Evolutionary conservation across 495 filamentous ascomycete species (phyloP), one percentile per base, ranked within the genome.

Genomic region (Haplographium delicatum): DNA sequence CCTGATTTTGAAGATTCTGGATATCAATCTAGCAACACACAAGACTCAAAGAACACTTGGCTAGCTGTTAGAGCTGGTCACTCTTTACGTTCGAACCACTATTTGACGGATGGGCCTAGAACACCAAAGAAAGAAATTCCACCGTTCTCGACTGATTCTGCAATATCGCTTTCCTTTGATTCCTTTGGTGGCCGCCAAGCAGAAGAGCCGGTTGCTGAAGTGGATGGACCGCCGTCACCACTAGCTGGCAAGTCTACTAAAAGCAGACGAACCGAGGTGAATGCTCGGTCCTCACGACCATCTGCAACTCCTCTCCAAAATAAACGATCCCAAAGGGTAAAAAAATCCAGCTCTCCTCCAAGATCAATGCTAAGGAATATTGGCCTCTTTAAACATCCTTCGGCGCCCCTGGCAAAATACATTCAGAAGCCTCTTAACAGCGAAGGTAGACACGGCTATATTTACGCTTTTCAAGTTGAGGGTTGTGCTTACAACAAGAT

Each of bases 391-490:
- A 3, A 34, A 34, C 6, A 35, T 6, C 26, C 26, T 3, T 47
- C 16, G 27, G 18, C 22, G 8, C 19, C 33, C 7, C 9, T 47
- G 44, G 7, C 4, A 23, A 20, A 18, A 22, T 47, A 34, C 27
- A 30, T 47, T 18, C 22, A 35, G 15, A 33, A 33, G 27, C 44
- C 44, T 18, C 16, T 47, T 5, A 8, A 4, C 3, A 2, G 9
- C 22, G 28, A 34, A 3, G 10, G 18, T 15, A 34, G 35, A n/a
- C 11, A 26, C 4, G 44, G 44, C 4, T 34, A 34, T 16, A 10
- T 47, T 4, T 47, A 47, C 23, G 44, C 6, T 3, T 47, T 47
- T 22, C 44, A 47, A 34, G 3, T 34, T 15, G 28, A 34, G 3
- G 44, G 44, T 5, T 33, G 26, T n/a, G 2, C 27, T 11, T 19